A percentile compares a stretch with the other conserved stretches of the same genome.
Conservation (phyloP, 2,329 filamentous ascomycete genomes). For the Cylindrodendrum hubeiense region DNA sequence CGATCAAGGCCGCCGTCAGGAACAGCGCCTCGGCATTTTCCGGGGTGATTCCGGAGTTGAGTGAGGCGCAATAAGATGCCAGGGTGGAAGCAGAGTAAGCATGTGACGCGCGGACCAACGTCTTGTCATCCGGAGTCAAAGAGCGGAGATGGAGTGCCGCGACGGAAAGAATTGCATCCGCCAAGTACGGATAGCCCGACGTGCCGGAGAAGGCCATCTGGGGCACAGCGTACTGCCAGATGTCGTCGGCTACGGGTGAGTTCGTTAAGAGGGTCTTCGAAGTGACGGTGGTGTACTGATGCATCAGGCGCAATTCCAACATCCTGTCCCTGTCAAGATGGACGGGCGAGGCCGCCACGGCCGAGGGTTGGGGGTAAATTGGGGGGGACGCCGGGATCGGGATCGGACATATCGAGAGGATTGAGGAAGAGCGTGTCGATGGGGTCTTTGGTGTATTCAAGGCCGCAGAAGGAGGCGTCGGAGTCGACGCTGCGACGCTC, state of each 20-base stretch:
- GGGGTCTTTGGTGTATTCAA: slow-evolving; percentile 40
- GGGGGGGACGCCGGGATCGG: slow-evolving; percentile 51
- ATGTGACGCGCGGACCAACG: slow-evolving; percentile 72
- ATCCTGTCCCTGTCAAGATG: slow-evolving; percentile 61
- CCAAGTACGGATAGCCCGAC: slow-evolving; percentile 59
- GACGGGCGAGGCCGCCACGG: slow-evolving; percentile 45
- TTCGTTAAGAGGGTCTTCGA: slow-evolving; percentile 70
- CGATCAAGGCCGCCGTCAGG: slow-evolving; percentile 72
- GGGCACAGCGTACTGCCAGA: slow-evolving; percentile 72
- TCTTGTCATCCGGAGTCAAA: slow-evolving; percentile 67
- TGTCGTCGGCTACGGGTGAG: slow-evolving; percentile 63
- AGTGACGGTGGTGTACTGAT: slow-evolving; percentile 73
- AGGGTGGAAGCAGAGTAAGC: slow-evolving; percentile 74
- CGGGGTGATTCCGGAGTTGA: slow-evolving; percentile 68
- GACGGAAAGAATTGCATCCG: slow-evolving; percentile 74
- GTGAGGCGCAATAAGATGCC: slow-evolving; percentile 68
- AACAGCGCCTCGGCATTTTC: slow-evolving; percentile 74
- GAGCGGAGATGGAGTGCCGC: slow-evolving; percentile 73
- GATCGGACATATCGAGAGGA: slow-evolving; percentile 38
- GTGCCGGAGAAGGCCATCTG: slow-evolving; percentile 70
- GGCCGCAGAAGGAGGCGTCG: slow-evolving; percentile 36
- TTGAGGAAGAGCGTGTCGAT: slow-evolving; percentile 38
- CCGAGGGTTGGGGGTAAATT: slow-evolving; percentile 47
- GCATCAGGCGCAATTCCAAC: slow-evolving; percentile 72
- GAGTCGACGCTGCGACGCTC: slow-evolving; percentile 40